Percentiles rank a stretch among this genome's conserved stretches.
phyloP scores from a whole-genome alignment of 257 asterid species.

The Capsicum rhomboideum region DNA sequence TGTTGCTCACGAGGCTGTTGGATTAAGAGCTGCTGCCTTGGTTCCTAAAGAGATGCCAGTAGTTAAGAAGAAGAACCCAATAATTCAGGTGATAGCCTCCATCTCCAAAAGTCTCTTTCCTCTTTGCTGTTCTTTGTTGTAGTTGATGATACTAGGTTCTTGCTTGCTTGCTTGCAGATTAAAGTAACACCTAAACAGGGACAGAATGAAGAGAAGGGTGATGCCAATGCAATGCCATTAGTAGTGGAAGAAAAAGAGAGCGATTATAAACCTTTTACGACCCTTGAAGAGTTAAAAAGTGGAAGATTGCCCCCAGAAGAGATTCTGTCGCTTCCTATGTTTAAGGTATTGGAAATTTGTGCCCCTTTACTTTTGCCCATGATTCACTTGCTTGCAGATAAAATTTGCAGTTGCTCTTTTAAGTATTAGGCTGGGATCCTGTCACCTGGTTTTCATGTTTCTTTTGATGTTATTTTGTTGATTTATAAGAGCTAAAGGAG shows the following conservation, averaged over 20 bases:
- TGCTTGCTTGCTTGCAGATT: conserved; percentile 48
- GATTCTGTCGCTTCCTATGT: conserved; percentile 81
- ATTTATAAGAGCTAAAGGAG: background rate
- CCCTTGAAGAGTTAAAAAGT: conserved; percentile 55
- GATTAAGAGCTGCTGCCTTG: conserved; percentile 61
- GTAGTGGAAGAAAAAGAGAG: conserved; percentile 28
- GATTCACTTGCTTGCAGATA: background rate
- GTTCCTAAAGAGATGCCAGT: conserved; percentile 83
- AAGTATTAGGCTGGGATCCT: background rate
- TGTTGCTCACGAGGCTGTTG: conserved; percentile 87
- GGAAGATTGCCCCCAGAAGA: conserved; percentile 91
- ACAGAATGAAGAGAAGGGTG: conserved; percentile 38
- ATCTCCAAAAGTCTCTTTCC: background rate
- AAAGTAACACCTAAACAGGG: conserved; percentile 65
- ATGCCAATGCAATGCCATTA: conserved; percentile 17
- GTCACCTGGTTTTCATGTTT: background rate
- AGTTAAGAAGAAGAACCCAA: conserved; percentile 60
- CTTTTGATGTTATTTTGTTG: background rate
- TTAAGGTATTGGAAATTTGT: conserved; percentile 47
- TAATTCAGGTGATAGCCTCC: conserved; percentile 54
- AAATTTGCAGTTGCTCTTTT: background rate
- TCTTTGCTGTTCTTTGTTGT: background rate
- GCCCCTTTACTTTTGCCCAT: background rate
- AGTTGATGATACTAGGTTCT: background rate
- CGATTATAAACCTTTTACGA: conserved; percentile 42